Conservation (phyloP, 2,329 filamentous ascomycete species). For the Ascochyta lentis region DNA sequence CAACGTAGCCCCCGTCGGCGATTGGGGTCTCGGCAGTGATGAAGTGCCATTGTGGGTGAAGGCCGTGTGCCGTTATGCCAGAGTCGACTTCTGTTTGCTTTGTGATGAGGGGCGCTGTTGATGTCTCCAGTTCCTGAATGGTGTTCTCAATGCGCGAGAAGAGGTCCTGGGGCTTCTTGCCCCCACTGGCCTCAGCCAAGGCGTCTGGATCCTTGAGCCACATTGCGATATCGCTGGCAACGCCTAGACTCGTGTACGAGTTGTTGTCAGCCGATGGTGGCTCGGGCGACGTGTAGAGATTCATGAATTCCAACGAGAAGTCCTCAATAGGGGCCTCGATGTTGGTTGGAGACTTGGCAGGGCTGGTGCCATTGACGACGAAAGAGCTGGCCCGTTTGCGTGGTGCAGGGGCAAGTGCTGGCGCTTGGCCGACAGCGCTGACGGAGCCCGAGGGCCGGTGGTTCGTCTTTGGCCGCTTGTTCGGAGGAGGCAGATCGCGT, state of each 20-base stretch:
- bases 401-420: conserved; percentile 67
- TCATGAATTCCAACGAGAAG: conserved; percentile 78
- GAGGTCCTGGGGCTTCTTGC: conserved; percentile 68
- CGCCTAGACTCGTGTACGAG: conserved; percentile 75
- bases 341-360: conserved; percentile 76
- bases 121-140: conserved; percentile 60
- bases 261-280: conserved; percentile 70
- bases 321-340: conserved; percentile 70
- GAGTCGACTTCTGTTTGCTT: conserved; percentile 61
- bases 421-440: conserved; percentile 70
- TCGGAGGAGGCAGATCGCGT: conserved; percentile 64
- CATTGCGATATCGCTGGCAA: conserved; percentile 74
- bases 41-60: conserved; percentile 73
- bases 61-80: conserved; percentile 58
- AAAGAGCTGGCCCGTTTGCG: conserved; percentile 67
- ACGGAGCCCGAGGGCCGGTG: conserved; percentile 81
- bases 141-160: conserved; percentile 68
- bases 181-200: conserved; percentile 71
- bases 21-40: conserved; percentile 63
- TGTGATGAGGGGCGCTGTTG: conserved; percentile 58
- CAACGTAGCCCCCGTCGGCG: conserved; percentile 62
- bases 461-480: conserved; percentile 81
- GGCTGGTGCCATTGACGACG: conserved; percentile 70
- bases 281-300: conserved; percentile 71
- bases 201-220: conserved; percentile 80